Conservation (phyloP, 2,329 filamentous ascomycete genomes). For the Talaromyces sp. region DNA sequence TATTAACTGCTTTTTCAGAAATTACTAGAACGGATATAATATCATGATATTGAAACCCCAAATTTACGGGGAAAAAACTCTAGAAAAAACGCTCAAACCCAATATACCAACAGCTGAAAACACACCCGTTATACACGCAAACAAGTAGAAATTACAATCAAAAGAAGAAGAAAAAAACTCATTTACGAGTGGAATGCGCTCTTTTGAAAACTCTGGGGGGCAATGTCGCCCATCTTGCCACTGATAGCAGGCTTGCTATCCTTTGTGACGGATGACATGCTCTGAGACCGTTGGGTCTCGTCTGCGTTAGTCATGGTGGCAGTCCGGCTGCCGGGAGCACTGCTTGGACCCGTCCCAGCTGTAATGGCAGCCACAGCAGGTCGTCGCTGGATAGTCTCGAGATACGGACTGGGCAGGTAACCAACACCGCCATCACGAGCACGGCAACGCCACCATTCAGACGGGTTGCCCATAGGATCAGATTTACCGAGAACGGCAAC, state of each 20-base stretch:
- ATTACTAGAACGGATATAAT: neutral
- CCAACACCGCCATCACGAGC: constrained; percentile 84
- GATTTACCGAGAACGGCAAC: constrained; percentile 90
- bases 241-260: constrained; percentile 43
- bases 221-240: constrained; percentile 59
- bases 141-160: neutral
- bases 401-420: constrained; percentile 84
- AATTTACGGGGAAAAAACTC: neutral
- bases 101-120: neutral
- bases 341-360: constrained; percentile 30
- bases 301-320: constrained; percentile 47
- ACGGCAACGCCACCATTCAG: constrained; percentile 96
- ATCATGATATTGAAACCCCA: neutral
- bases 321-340: constrained; percentile 35
- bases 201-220: constrained; percentile 65
- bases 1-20: neutral
- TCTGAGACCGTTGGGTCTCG: constrained; percentile 22
- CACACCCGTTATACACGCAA: neutral
- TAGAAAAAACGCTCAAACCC: neutral
- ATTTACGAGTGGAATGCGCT: constrained; percentile 52
- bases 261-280: constrained; percentile 22
- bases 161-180: neutral
- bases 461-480: constrained; percentile 84
- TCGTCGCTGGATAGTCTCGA: constrained; percentile 65
- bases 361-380: constrained; percentile 40